phyloP scores from a whole-genome alignment of 1,284 basidiomycete genomes.

The Cryptococcus depauperatus region DNA sequence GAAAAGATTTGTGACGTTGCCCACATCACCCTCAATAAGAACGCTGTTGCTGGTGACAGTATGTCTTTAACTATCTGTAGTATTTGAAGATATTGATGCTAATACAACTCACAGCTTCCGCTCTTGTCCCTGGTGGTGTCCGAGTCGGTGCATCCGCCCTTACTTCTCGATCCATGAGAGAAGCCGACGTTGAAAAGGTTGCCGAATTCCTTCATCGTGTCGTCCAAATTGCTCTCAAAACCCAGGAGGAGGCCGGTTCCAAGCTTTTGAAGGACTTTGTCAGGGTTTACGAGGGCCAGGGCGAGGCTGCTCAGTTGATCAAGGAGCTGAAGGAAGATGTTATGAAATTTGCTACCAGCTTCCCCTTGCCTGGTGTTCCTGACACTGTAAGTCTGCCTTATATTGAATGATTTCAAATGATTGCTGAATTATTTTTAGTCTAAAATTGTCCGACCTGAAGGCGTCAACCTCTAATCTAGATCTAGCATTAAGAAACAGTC shows the following conservation, averaged over 20 bases:
- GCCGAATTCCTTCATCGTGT: conserved; percentile 87
- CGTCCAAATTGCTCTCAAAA: conserved; percentile 72
- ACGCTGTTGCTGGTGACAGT: conserved; percentile 88
- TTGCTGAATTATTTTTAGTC: conserved; percentile 16
- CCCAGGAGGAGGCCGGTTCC: conserved; percentile 90
- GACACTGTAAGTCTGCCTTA: conserved; percentile 49
- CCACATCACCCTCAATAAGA: conserved; percentile 91
- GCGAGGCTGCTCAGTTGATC: conserved; percentile 55
- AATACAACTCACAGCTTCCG: conserved; percentile 66
- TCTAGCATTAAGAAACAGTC: not conserved
- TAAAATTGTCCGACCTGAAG: conserved; percentile 40
- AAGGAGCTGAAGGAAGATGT: conserved; percentile 52
- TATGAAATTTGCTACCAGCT: conserved; percentile 65
- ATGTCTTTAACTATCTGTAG: conserved; percentile 6
- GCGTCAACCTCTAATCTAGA: conserved; percentile 33
- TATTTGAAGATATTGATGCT: not conserved
- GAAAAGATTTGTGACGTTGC: conserved; percentile 97
- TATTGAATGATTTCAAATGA: too few relatives aligned
- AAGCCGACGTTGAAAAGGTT: conserved; percentile 74
- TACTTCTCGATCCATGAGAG: conserved; percentile 88
- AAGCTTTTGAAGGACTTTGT: conserved; percentile 97
- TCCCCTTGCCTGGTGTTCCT: conserved; percentile 83
- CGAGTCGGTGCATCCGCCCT: conserved; percentile 91
- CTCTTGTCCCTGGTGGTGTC: conserved; percentile 94
- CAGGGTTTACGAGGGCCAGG: conserved; percentile 66